These are phyloP conservation scores for Emmonsiellopsis sp. DNA, from an alignment of 2,329 filamentous ascomycete species.

Conservation along the genomic window DNA sequence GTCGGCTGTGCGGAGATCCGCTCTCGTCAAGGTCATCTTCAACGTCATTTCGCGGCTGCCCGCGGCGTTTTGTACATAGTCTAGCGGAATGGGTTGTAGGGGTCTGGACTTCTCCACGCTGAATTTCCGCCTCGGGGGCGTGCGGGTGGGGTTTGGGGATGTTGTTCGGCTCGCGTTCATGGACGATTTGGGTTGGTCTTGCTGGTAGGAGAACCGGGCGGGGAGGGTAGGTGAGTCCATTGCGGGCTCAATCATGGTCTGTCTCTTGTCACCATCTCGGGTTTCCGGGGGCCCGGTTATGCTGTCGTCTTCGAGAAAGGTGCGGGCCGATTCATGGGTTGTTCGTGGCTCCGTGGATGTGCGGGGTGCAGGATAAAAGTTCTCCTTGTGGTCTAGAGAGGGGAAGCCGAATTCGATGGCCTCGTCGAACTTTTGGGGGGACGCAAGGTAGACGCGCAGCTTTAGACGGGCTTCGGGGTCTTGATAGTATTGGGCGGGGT, in stretches of 20 bases:
- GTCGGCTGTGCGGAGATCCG: constrained; percentile 58
- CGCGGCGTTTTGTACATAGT: constrained; percentile 43
- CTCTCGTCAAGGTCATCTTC: constrained; percentile 87
- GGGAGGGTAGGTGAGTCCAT: background rate
- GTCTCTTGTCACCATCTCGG: background rate
- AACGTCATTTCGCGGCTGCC: constrained; percentile 84
- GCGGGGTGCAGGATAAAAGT: constrained; percentile 10
- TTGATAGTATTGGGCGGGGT: constrained; percentile 72
- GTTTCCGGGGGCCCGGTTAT: constrained; percentile 21
- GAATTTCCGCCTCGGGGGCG: constrained; percentile 9
- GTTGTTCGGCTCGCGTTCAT: constrained; percentile 5
- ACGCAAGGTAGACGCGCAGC: constrained; percentile 75
- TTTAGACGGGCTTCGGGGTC: constrained; percentile 83
- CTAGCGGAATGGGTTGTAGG: constrained; percentile 18
- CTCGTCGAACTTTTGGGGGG: constrained; percentile 91
- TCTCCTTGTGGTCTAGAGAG: constrained; percentile 29
- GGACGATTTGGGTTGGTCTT: constrained; percentile 17
- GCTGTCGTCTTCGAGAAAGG: constrained; percentile 43
- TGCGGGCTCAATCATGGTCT: background rate
- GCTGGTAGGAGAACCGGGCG: constrained; percentile 10
- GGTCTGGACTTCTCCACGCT: constrained; percentile 1
- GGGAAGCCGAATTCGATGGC: constrained; percentile 91
- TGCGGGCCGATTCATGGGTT: constrained; percentile 39
- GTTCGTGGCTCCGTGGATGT: constrained; percentile 22
- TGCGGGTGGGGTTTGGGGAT: constrained; percentile 6